These are phyloP conservation scores for Scleromitrula shiraiana DNA, from an alignment of 2,329 filamentous ascomycete genomes.

Conservation along the genomic window DNA sequence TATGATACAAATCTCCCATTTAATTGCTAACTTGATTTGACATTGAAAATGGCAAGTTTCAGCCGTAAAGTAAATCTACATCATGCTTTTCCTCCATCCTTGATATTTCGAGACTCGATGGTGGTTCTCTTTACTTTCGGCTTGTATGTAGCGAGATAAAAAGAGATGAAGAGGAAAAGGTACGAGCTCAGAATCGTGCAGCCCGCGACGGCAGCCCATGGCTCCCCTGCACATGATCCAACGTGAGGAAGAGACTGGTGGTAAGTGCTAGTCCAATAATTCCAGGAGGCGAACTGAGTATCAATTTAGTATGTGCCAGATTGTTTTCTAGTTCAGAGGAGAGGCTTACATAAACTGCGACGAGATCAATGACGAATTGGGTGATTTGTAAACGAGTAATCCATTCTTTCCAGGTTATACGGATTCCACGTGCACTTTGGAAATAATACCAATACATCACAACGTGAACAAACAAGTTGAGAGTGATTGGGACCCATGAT, in stretches of 20 bases:
- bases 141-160: slow-evolving; percentile 96
- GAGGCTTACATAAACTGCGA: slow-evolving; percentile 39
- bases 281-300: slow-evolving; percentile 77
- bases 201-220: slow-evolving; percentile 89
- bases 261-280: slow-evolving; percentile 92
- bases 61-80: too few species aligned
- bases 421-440: slow-evolving; percentile 90
- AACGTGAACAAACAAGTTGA: slow-evolving; percentile 91
- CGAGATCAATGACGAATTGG: slow-evolving; percentile 94
- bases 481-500: slow-evolving; percentile 87
- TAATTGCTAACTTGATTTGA: too few species aligned
- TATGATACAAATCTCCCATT: too few species aligned
- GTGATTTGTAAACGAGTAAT: slow-evolving; percentile 95
- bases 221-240: slow-evolving; percentile 86
- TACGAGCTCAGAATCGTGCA: slow-evolving; percentile 91
- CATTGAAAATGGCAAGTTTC: too few species aligned
- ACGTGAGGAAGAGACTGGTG: slow-evolving; percentile 75
- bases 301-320: background rate
- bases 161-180: slow-evolving; percentile 95
- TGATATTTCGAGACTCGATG: slow-evolving; percentile 7
- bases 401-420: slow-evolving; percentile 99
- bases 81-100: background rate
- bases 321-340: slow-evolving; percentile 52
- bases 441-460: slow-evolving; percentile 99
- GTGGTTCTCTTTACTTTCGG: slow-evolving; percentile 73